phyloP scores from a whole-genome alignment of 2,329 filamentous ascomycete species.

The Colletotrichum trifolii region DNA sequence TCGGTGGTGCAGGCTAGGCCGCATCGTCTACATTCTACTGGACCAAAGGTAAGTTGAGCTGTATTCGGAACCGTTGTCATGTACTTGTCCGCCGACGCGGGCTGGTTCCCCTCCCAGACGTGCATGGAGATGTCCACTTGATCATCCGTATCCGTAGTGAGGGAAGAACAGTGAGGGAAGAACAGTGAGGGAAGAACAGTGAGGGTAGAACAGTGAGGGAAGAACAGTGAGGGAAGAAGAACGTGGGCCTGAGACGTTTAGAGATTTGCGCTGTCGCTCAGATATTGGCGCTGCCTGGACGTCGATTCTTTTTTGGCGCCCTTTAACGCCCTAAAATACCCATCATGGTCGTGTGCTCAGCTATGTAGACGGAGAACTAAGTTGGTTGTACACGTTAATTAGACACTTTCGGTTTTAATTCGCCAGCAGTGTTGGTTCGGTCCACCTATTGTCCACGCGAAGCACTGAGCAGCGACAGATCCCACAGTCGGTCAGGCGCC shows the following conservation, averaged over 20 bases:
- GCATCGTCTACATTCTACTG: no score
- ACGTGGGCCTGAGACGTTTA: neutral
- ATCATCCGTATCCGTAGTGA: neutral
- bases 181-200: neutral
- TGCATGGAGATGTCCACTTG: conserved; percentile 10
- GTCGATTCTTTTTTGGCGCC: neutral
- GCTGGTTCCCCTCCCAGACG: neutral
- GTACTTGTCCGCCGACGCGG: no score
- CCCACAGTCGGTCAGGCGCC: neutral
- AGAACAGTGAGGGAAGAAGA: neutral
- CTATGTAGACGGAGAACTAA: neutral
- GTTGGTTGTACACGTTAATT: conserved; percentile 7
- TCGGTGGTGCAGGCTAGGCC: no score
- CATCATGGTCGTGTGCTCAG: neutral
- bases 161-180: neutral
- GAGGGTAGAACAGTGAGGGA: neutral
- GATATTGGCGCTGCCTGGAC: neutral
- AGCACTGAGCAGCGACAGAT: neutral
- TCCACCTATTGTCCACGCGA: neutral
- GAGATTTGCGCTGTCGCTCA: no score
- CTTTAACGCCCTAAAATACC: neutral
- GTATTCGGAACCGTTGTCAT: no score
- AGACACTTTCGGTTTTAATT: neutral
- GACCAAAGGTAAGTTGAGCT: no score
- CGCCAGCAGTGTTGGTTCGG: conserved; percentile 1